Evolutionary conservation across 73 alveolate genomes (phyloP).

Genomic region (Blepharisma stoltei): DNA sequence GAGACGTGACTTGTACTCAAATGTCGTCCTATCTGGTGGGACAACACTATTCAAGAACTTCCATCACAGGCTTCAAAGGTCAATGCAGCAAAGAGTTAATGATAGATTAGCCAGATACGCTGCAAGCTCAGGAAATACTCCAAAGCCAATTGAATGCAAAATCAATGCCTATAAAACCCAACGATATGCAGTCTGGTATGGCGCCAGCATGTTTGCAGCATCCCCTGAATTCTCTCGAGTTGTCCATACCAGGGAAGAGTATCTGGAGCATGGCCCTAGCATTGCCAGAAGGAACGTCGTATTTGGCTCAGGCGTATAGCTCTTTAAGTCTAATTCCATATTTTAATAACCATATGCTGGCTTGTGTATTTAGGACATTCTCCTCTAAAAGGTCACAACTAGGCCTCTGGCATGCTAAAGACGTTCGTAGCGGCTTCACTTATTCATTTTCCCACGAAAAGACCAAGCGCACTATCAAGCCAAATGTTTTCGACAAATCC

Average conservation of each 20-base stretch:
- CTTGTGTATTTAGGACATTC: background rate
- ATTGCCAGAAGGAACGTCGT: conserved; percentile 93
- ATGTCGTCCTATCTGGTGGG: conserved; percentile 98
- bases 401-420: conserved; percentile 26
- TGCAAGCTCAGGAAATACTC: conserved; percentile 55
- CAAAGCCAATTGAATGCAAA: conserved; percentile 68
- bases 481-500: conserved; percentile 40
- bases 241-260: conserved; percentile 84
- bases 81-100: conserved; percentile 71
- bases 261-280: conserved; percentile 89
- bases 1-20: conserved; percentile 87
- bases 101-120: conserved; percentile 64
- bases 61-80: conserved; percentile 80
- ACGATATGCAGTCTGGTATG: conserved; percentile 94
- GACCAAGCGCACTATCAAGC: conserved; percentile 38
- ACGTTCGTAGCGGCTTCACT: conserved; percentile 10
- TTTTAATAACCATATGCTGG: background rate
- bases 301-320: conserved; percentile 28
- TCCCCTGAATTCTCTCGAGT: conserved; percentile 62
- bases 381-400: conserved; percentile 24
- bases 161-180: conserved; percentile 75
- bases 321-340: too few species aligned
- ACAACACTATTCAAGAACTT: conserved; percentile 89
- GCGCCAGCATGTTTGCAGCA: conserved; percentile 82
- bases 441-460: conserved; percentile 47